These are phyloP conservation scores for Colletotrichum sp. DNA, from an alignment of 2,329 filamentous ascomycete species.

Conservation along the genomic window DNA sequence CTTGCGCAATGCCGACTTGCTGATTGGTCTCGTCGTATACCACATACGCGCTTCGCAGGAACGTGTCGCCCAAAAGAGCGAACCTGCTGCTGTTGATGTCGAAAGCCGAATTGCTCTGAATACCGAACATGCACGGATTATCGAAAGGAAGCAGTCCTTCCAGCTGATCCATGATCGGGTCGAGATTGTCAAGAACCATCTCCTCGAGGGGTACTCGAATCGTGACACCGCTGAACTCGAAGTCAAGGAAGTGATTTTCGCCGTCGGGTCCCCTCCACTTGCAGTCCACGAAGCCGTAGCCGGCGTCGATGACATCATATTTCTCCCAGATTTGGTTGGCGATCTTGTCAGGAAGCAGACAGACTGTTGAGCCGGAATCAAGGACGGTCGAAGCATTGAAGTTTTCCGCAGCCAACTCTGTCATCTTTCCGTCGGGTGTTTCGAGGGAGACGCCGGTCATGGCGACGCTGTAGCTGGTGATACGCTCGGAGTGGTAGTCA, in stretches of 20 bases:
- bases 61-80: constrained; percentile 73
- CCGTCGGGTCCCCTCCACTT: constrained; percentile 38
- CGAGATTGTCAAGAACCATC: constrained; percentile 52
- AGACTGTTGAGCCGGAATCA: constrained; percentile 73
- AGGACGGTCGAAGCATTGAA: constrained; percentile 63
- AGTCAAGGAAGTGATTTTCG: constrained; percentile 40
- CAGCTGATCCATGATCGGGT: constrained; percentile 39
- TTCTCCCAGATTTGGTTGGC: constrained; percentile 59
- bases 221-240: constrained; percentile 43
- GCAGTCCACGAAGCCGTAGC: constrained; percentile 68
- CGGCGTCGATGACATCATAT: constrained; percentile 58
- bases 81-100: constrained; percentile 61
- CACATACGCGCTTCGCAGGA: constrained; percentile 76
- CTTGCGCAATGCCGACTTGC: constrained; percentile 68
- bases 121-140: constrained; percentile 59
- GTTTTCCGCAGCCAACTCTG: constrained; percentile 35
- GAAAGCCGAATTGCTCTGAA: constrained; percentile 63
- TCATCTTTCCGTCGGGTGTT: constrained; percentile 27
- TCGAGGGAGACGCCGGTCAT: constrained; percentile 40
- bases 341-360: constrained; percentile 66
- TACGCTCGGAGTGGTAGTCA: constrained; percentile 40
- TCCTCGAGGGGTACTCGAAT: constrained; percentile 65
- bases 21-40: constrained; percentile 78
- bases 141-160: constrained; percentile 42
- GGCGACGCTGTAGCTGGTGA: constrained; percentile 44